Evolutionary conservation across 345 rosid genomes (phyloP), one percentile per base, ranked within the genome.

Genomic region (Gossypium turneri): DNA sequence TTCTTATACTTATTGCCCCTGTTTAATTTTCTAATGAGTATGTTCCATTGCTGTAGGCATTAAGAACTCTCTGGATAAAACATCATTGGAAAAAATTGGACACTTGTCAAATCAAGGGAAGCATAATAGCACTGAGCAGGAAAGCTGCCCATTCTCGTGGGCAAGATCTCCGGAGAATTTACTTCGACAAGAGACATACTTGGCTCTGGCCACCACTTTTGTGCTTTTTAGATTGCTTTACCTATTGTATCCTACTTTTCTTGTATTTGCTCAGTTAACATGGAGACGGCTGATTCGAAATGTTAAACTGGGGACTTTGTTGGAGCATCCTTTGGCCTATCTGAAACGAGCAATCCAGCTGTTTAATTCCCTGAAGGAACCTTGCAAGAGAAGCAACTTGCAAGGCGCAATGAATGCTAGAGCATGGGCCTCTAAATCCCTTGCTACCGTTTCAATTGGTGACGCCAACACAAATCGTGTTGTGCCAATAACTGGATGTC

Each of bases 381-480:
- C 95, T 73, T 86, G 95, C 75, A 93, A 85, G 88, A 90, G 89
- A 83, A 90, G 93, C 59, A 89, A 93, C 82, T 81, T 95, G 77
- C 97, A 95, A 81, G 92, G 99, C 75, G 94, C 99, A 2, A 82
- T 91, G 85, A 93, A 88, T 76, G 97, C 98, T 9, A 84, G 91
- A 75, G 92, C 93, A 15, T 93, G 97, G 98, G 96, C 93, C 17
- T 93, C 99, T 1, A 93, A 95, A 78, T 93, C 99, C 58, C 91
- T 95, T 48, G 99, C 94, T 4, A 89, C 94, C 2, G 98, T 95
- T 63, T 91, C 99, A 7, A 88, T 95, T 0, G 94, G 96, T 11
- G 98, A 95, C 67, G 90, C 92, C 51, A 91, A 92, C 83, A 82
- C 90, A 47, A 91, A 92, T 85, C 80, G 90, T 67, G 78, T 75